Evolutionary conservation across 768 basidiomycete genomes (phyloP).

Genomic region (Dictyophora rubrovolvata): DNA sequence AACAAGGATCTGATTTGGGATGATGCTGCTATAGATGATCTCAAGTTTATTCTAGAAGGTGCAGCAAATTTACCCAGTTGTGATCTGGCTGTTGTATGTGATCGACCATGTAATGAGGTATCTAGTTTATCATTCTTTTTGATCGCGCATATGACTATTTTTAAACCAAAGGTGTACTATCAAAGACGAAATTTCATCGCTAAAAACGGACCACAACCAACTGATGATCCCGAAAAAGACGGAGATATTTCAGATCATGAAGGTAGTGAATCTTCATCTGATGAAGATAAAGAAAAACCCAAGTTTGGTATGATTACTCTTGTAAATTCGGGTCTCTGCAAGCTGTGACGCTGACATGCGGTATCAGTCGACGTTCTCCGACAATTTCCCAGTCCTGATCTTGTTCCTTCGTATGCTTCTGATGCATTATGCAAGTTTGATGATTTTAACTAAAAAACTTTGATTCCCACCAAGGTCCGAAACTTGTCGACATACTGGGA

Average conservation of each 20-base stretch:
- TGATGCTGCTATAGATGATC: constrained; percentile 21
- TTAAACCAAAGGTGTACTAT: background rate
- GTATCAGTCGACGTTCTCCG: background rate
- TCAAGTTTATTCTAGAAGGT: constrained; percentile 32
- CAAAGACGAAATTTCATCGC: background rate
- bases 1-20: constrained; percentile 11
- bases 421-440: background rate
- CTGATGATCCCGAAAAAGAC: background rate
- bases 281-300: background rate
- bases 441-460: background rate
- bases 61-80: constrained; percentile 41
- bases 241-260: background rate
- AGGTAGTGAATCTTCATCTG: background rate
- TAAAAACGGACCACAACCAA: background rate
- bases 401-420: constrained; percentile 1
- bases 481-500: constrained; percentile 49
- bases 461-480: constrained; percentile 23
- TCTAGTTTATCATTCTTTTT: background rate
- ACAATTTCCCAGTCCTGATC: background rate
- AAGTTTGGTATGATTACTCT: background rate
- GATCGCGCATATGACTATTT: too few species aligned
- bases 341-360: background rate
- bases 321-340: background rate
- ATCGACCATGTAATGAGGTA: constrained; percentile 54
- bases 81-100: constrained; percentile 42